Conservation (phyloP, 129 eudicot genomes). For the Centella asiatica region DNA sequence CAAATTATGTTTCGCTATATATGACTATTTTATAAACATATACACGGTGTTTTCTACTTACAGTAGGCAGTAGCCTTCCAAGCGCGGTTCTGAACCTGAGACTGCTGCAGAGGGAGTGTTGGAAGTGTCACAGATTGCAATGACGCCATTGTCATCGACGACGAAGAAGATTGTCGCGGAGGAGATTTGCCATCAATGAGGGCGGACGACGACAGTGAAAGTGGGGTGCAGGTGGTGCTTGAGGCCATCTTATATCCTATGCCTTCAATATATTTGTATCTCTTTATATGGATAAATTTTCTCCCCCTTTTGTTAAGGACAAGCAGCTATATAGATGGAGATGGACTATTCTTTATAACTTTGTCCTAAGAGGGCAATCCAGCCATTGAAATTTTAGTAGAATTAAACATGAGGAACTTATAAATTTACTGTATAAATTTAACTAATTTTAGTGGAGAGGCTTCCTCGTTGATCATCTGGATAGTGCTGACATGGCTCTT, state of each 20-base stretch:
- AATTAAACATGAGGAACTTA: no score
- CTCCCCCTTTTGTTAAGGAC: neutral
- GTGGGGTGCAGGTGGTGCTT: conserved; percentile 39
- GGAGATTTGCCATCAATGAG: conserved; percentile 38
- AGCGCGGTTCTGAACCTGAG: conserved; percentile 36
- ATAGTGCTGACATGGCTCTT: conserved; percentile 61
- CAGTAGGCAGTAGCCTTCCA: conserved; percentile 64
- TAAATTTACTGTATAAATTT: no score
- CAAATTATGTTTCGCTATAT: neutral
- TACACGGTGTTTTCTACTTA: conserved; percentile 17
- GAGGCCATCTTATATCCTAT: conserved; percentile 39
- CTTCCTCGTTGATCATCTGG: conserved; percentile 48
- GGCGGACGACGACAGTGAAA: conserved; percentile 43
- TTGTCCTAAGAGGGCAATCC: no score
- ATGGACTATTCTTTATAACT: no score
- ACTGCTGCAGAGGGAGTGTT: conserved; percentile 42
- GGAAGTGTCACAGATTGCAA: conserved; percentile 59
- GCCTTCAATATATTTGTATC: neutral
- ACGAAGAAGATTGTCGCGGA: conserved; percentile 36
- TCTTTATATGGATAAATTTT: neutral
- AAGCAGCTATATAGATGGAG: no score
- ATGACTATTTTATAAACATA: neutral
- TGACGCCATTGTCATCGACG: no score
- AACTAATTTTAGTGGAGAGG: no score
- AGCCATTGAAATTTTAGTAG: no score